A percentile compares a stretch with the other conserved stretches of the same genome.
phyloP scores from a whole-genome alignment of 495 filamentous ascomycete genomes.

The Darksidea phi region DNA sequence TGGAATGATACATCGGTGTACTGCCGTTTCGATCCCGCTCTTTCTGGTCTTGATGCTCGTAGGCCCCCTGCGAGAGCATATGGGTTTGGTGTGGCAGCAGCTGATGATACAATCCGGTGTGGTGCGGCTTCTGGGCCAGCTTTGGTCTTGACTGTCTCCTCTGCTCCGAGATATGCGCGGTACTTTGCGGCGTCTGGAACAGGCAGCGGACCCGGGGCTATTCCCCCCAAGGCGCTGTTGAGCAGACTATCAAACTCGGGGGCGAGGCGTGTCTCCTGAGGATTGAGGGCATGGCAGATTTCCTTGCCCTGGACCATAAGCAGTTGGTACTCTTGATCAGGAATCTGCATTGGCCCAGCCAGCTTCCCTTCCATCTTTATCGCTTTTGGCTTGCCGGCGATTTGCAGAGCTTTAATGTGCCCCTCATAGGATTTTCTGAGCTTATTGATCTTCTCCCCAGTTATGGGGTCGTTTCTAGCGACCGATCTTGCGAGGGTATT shows the following conservation, averaged over 20 bases:
- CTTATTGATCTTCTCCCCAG: constrained; percentile 70
- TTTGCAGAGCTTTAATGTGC: constrained; percentile 60
- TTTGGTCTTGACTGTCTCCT: constrained; percentile 44
- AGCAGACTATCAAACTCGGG: constrained; percentile 54
- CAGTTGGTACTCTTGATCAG: constrained; percentile 66
- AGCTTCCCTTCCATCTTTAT: constrained; percentile 47
- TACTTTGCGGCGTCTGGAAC: constrained; percentile 4
- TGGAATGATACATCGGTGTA: constrained; percentile 68
- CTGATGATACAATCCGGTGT: constrained; percentile 1
- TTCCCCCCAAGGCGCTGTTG: constrained; percentile 40
- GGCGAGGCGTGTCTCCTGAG: constrained; percentile 39
- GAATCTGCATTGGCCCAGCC: constrained; percentile 45
- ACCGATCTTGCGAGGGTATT: constrained; percentile 61
- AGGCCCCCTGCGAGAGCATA: constrained; percentile 16
- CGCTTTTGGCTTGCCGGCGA: constrained; percentile 64
- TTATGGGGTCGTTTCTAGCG: constrained; percentile 61
- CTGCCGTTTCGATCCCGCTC: constrained; percentile 60
- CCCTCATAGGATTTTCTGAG: constrained; percentile 73
- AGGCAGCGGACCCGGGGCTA: constrained; percentile 56
- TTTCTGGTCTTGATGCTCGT: constrained; percentile 52
- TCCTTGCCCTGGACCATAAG: constrained; percentile 64
- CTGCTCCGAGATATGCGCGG: constrained; percentile 21
- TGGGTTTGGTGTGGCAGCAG: constrained; percentile 14
- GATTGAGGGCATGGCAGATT: constrained; percentile 42
- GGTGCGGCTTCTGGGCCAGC: constrained; percentile 48